Evolutionary conservation across 305 asterid genomes (phyloP).

Genomic region (Fraxinus baroniana): DNA sequence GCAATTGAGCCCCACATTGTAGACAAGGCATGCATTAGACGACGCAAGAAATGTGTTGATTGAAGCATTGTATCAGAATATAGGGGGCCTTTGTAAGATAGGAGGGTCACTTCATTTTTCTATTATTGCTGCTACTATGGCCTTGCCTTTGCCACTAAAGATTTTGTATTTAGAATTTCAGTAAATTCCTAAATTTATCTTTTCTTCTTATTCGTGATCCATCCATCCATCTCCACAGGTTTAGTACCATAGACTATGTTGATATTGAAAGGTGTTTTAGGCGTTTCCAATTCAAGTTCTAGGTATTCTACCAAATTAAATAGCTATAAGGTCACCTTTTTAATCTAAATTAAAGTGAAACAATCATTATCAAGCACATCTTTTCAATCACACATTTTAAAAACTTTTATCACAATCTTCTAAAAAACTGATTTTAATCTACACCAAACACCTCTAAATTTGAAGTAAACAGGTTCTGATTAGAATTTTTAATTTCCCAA

Average conservation of each 20-base stretch:
- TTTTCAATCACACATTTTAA: too few relatives aligned
- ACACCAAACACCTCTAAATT: background rate
- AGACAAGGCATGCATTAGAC: constrained; percentile 4
- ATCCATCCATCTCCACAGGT: background rate
- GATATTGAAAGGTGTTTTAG: background rate
- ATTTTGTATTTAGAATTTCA: too few relatives aligned
- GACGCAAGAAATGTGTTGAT: background rate
- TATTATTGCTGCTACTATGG: background rate
- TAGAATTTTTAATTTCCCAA: background rate
- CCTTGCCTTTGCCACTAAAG: background rate
- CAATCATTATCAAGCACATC: too few relatives aligned
- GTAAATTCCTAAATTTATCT: background rate
- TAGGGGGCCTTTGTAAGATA: background rate
- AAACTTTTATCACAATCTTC: too few relatives aligned
- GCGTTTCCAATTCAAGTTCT: background rate
- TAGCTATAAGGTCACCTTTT: background rate
- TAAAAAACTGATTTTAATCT: too few relatives aligned
- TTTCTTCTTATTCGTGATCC: background rate
- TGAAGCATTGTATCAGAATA: background rate
- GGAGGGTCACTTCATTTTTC: background rate
- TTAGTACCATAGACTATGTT: background rate
- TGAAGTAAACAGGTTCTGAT: background rate
- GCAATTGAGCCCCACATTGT: background rate
- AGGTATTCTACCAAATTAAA: too few relatives aligned
- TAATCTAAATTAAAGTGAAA: too few relatives aligned